Evolutionary conservation across 176 grass and related monocot genomes (phyloP), one percentile per base, ranked within the genome.

Genomic region (Echinochloa phyllopogon): DNA sequence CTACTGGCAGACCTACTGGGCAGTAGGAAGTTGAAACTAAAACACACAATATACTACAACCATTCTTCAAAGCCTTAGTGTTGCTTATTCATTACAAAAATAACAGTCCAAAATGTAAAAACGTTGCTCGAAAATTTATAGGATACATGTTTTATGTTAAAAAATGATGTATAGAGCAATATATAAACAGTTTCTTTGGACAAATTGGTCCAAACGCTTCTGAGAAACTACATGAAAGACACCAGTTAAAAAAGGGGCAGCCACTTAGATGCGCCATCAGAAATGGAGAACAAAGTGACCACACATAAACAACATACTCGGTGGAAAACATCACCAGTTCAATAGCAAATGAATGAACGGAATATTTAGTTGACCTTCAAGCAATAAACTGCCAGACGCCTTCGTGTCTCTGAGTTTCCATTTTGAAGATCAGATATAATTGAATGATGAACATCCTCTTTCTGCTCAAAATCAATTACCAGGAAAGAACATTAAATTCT

Each of bases 371-470:
- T 62, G 44, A 98, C 93, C 96, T 98, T 98, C 72, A 98, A 92
- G 81, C 96, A 98, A 90, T 98, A 98, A 83, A 98, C 96, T 84
- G 96, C 93, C 12, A 98, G 81, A 43, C 96, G 87, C 45, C 96
- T 94, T 90, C 93, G 92, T 70, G 93, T 92, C 78, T 98, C 96
- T n/a, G 93, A 74, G 57, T 95, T 98, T 12, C 91, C 96, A 82
- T 98, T 98, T 95, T 98, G 96, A 90, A 98, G 93, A 83, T 95
- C 93, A 80, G 93, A 98, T 95, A 95, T 98, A 83, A 98, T 98
- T 69, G 96, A 98, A 92, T 98, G 96, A 76, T 98, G 96, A 74
- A 95, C 96, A 81, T 98, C 96, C 78, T 98, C 96, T 95, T 95
- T 98, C 96, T 98, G 86, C 55, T 73, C 85, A 86, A 82, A 62